Conservation (phyloP, 257 asterid genomes). For the Solanum pinnatisectum region DNA sequence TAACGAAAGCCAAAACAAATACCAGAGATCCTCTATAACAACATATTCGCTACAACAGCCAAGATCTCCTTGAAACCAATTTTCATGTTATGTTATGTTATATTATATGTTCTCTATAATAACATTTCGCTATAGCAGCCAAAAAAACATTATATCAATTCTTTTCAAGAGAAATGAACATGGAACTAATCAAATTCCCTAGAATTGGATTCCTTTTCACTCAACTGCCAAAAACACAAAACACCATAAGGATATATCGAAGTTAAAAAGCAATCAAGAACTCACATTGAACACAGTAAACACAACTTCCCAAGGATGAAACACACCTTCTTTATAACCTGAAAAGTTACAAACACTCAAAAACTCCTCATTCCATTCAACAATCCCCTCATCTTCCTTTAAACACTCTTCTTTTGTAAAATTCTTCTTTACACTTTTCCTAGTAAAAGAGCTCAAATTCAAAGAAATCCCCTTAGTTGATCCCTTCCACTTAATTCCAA, state of each 20-base stretch:
- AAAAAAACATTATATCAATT: not conserved
- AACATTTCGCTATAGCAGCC: not conserved
- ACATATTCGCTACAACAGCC: not conserved
- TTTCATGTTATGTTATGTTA: not conserved
- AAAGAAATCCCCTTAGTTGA: slow-evolving; percentile 31
- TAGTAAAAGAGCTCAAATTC: slow-evolving; percentile 26
- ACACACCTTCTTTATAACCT: slow-evolving; percentile 22
- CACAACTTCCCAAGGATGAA: slow-evolving; percentile 64
- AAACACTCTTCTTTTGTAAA: slow-evolving; percentile 39
- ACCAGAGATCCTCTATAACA: not conserved
- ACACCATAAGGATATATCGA: not conserved
- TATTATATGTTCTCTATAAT: not conserved
- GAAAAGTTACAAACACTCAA: slow-evolving; percentile 36
- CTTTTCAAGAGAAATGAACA: not conserved
- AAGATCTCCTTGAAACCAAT: not conserved
- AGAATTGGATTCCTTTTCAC: not conserved
- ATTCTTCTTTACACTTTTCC: slow-evolving; percentile 35
- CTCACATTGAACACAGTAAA: slow-evolving; percentile 57
- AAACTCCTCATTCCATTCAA: slow-evolving; percentile 60
- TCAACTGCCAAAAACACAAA: not conserved
- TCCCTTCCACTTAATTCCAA: slow-evolving; percentile 70
- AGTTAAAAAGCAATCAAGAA: not conserved
- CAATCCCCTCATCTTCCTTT: slow-evolving; percentile 18
- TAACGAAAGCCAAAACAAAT: not conserved
- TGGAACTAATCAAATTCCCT: not conserved